Conservation (phyloP, 2,329 filamentous ascomycete genomes). For the Acrocalymma vagum region DNA sequence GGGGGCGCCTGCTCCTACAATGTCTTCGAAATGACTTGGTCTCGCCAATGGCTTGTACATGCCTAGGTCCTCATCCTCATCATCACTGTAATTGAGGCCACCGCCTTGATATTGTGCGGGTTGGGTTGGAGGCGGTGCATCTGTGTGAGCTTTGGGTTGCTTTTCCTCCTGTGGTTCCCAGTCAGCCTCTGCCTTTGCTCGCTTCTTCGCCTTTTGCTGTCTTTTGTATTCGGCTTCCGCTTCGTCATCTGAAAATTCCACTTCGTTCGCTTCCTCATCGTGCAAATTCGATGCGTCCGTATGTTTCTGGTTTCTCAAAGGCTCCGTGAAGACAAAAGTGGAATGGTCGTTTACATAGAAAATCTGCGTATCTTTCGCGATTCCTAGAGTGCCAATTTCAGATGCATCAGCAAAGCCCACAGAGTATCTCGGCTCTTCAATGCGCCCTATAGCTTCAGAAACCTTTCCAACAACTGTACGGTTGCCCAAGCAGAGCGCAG, state of each 20-base stretch:
- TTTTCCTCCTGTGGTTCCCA: conserved; percentile 28
- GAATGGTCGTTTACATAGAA: conserved; percentile 84
- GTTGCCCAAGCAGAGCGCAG: conserved; percentile 80
- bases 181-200: conserved; percentile 44
- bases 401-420: conserved; percentile 75
- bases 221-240: conserved; percentile 82
- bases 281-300: conserved; percentile 95
- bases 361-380: conserved; percentile 74
- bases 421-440: conserved; percentile 86
- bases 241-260: conserved; percentile 97
- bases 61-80: conserved; percentile 53
- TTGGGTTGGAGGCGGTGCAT: conserved; percentile 24
- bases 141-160: conserved; percentile 23
- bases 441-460: conserved; percentile 85
- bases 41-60: conserved; percentile 58
- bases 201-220: conserved; percentile 66
- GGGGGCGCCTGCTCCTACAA: conserved; percentile 52
- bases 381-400: conserved; percentile 71
- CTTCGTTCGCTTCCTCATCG: conserved; percentile 91
- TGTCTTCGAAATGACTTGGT: conserved; percentile 56
- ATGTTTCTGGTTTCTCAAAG: conserved; percentile 80
- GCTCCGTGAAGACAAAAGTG: conserved; percentile 85
- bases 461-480: conserved; percentile 81
- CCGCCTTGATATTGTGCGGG: conserved; percentile 41
- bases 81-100: conserved; percentile 53